These are phyloP conservation scores for Glycine latifolia DNA, from an alignment of 306 rosid species.

Conservation along the genomic window DNA sequence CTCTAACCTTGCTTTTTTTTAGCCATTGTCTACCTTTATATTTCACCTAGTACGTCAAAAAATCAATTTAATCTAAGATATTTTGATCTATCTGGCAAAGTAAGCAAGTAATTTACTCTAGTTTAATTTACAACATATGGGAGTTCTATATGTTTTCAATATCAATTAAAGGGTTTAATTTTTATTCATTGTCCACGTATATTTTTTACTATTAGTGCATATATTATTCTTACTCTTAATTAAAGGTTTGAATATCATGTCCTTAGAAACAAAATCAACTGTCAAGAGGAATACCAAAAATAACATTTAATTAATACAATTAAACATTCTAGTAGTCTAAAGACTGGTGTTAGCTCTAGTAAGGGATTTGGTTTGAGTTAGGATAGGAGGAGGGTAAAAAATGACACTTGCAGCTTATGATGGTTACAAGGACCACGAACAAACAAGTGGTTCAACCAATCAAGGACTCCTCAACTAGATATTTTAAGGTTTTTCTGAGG, in stretches of 20 bases:
- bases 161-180: too few species aligned
- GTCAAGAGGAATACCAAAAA: not conserved
- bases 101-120: not conserved
- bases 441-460: slow-evolving; percentile 36
- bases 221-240: not conserved
- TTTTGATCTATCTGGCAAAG: not conserved
- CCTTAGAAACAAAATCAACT: not conserved
- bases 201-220: too few species aligned
- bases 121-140: too few species aligned
- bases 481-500: slow-evolving; percentile 30
- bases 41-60: not conserved
- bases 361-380: slow-evolving; percentile 39
- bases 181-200: too few species aligned
- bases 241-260: not conserved
- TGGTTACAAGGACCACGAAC: slow-evolving; percentile 13
- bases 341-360: not conserved
- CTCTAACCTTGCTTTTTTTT: slow-evolving; percentile 1
- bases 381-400: not conserved
- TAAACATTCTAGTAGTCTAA: not conserved
- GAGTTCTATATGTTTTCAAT: too few species aligned
- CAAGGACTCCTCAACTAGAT: not conserved
- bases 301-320: too few species aligned
- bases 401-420: not conserved
- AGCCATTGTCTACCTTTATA: not conserved
- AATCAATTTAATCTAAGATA: not conserved